Evolutionary conservation across 2,329 filamentous ascomycete species (phyloP).

Genomic region (Scedosporium apiospermum): DNA sequence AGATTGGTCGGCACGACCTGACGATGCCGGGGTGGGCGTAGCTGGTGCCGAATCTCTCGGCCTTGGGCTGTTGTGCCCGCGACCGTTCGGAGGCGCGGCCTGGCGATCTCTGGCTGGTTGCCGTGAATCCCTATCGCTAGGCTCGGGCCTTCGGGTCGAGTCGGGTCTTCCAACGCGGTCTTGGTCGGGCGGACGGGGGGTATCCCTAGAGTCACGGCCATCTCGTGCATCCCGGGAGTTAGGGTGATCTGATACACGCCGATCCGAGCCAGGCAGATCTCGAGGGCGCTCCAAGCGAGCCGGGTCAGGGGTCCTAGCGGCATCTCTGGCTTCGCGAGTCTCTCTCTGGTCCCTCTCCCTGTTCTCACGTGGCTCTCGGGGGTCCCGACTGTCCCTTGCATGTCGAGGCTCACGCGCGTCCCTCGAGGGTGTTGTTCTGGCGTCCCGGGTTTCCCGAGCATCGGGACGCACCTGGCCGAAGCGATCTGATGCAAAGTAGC

Average conservation of each 20-base stretch:
- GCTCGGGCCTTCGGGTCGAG: background rate
- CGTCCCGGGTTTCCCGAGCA: conserved; percentile 14
- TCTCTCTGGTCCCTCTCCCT: conserved; percentile 32
- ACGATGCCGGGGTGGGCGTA: conserved; percentile 18
- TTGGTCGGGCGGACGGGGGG: background rate
- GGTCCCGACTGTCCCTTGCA: conserved; percentile 20
- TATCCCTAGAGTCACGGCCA: background rate
- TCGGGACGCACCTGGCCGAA: conserved; percentile 28
- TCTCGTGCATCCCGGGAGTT: background rate
- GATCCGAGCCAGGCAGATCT: conserved; percentile 30
- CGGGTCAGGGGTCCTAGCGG: conserved; percentile 26
- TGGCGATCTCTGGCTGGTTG: background rate
- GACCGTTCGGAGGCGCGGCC: conserved; percentile 9
- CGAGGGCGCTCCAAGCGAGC: conserved; percentile 30
- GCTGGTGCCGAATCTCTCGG: conserved; percentile 16
- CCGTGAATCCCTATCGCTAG: conserved; percentile 3
- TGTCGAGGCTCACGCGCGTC: conserved; percentile 30
- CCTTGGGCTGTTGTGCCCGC: conserved; percentile 16
- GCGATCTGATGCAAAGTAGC: conserved; percentile 35
- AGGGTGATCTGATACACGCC: conserved; percentile 27
- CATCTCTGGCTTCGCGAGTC: conserved; percentile 22
- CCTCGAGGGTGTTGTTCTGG: conserved; percentile 10
- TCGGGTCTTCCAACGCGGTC: background rate
- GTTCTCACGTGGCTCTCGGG: conserved; percentile 24
- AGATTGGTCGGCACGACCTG: conserved; percentile 15